These are phyloP conservation scores for Erodium trifolium DNA, from an alignment of 441 rosid genomes.

Conservation along the genomic window DNA sequence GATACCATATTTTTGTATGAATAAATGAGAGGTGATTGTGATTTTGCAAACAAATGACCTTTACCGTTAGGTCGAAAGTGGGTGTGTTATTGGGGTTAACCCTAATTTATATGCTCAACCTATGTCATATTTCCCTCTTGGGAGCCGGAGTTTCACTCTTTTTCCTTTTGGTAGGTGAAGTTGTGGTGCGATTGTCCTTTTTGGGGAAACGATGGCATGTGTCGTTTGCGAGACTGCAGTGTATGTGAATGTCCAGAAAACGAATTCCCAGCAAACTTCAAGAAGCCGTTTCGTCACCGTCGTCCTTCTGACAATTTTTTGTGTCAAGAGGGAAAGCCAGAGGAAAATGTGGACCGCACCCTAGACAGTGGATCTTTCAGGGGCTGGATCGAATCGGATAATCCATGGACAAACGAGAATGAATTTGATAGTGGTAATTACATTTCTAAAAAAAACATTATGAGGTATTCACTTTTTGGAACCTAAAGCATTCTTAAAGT, in stretches of 20 bases:
- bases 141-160: neutral
- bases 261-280: constrained; percentile 75
- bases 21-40: too few species aligned
- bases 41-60: too few species aligned
- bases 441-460: too few species aligned
- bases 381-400: constrained; percentile 80
- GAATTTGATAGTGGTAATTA: constrained; percentile 73
- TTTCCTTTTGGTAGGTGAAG: constrained; percentile 45
- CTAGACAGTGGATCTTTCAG: constrained; percentile 56
- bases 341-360: constrained; percentile 81
- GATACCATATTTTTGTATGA: too few species aligned
- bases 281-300: constrained; percentile 38
- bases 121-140: too few species aligned
- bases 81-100: too few species aligned
- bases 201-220: constrained; percentile 97
- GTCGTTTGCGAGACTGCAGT: constrained; percentile 84
- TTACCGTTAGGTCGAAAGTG: too few species aligned
- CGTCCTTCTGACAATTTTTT: constrained; percentile 52
- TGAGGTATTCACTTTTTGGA: too few species aligned
- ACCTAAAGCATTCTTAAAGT: too few species aligned
- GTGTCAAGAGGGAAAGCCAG: constrained; percentile 90
- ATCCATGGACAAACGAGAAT: constrained; percentile 93
- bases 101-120: too few species aligned
- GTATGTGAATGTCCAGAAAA: constrained; percentile 91
- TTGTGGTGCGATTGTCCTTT: constrained; percentile 95